A percentile compares a stretch with the other conserved stretches of the same genome.
Conservation (phyloP, 2,329 filamentous ascomycete species). For the Clathrospora elynae region DNA sequence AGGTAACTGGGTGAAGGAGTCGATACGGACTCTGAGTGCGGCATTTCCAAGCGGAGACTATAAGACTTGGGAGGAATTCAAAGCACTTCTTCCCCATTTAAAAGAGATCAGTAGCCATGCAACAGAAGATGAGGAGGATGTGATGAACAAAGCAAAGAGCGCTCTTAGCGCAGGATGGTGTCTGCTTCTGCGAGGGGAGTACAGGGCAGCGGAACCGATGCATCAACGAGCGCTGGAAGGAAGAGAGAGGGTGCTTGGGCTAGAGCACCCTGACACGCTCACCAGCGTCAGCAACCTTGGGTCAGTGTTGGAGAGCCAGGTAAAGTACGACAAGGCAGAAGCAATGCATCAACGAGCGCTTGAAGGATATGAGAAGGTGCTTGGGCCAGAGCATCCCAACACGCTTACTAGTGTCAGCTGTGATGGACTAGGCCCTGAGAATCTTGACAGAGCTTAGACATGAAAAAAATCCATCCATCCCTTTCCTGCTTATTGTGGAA, state of each 20-base stretch:
- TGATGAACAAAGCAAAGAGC: constrained; percentile 6
- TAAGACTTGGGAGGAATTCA: constrained; percentile 11
- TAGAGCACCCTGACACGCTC: constrained; percentile 13
- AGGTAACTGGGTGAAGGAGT: constrained; percentile 11
- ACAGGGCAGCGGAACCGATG: constrained; percentile 10
- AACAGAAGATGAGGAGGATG: constrained; percentile 6
- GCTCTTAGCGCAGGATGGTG: constrained; percentile 14
- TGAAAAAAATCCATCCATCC: too few species aligned
- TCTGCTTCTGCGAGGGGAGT: constrained; percentile 11
- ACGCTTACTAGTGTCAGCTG: too few species aligned
- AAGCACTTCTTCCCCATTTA: constrained; percentile 12
- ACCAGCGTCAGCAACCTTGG: constrained; percentile 7
- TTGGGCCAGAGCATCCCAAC: too few species aligned
- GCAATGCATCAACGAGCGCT: constrained; percentile 7
- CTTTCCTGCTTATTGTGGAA: too few species aligned
- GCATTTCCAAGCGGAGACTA: constrained; percentile 16
- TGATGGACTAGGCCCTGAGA: too few species aligned
- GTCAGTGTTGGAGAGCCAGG: constrained; percentile 4
- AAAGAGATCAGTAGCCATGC: constrained; percentile 8
- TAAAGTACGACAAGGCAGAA: constrained; percentile 11
- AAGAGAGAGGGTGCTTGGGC: constrained; percentile 11
- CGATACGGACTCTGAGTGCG: constrained; percentile 7
- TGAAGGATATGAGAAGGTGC: too few species aligned
- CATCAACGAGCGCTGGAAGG: constrained; percentile 6
- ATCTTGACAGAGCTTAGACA: too few species aligned